Evolutionary conservation across 1,284 basidiomycete species (phyloP).

Genomic region (Marasmius tenuissimus): DNA sequence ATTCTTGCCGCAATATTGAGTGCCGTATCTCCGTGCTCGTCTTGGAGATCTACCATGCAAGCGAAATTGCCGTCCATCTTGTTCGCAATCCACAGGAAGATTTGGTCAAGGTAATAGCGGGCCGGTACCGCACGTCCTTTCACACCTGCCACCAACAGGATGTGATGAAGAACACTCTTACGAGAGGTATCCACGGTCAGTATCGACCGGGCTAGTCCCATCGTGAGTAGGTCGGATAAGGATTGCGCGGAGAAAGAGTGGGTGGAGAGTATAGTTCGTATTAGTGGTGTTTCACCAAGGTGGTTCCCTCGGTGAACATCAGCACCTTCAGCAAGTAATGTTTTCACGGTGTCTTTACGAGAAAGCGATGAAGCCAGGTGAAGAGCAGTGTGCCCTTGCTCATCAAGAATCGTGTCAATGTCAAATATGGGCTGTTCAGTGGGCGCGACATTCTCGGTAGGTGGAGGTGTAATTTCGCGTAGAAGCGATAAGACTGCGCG

Average conservation of each 20-base stretch:
- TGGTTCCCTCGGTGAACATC: slow-evolving; percentile 91
- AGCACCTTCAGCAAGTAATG: slow-evolving; percentile 72
- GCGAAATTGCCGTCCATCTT: slow-evolving; percentile 73
- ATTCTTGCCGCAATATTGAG: slow-evolving; percentile 94
- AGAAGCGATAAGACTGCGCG: slow-evolving; percentile 59
- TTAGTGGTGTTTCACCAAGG: slow-evolving; percentile 92
- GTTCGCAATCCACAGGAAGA: slow-evolving; percentile 83
- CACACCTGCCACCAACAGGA: slow-evolving; percentile 88
- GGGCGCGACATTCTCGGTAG: slow-evolving; percentile 28
- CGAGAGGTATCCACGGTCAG: slow-evolving; percentile 90
- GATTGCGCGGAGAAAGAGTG: slow-evolving; percentile 82
- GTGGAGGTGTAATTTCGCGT: slow-evolving; percentile 58
- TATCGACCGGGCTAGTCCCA: slow-evolving; percentile 69
- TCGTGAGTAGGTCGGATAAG: slow-evolving; percentile 67
- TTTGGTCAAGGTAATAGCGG: slow-evolving; percentile 89
- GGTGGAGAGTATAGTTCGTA: slow-evolving; percentile 89
- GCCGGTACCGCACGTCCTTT: slow-evolving; percentile 85
- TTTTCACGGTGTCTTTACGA: slow-evolving; percentile 64
- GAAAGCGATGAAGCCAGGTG: slow-evolving; percentile 93
- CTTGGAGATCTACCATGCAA: slow-evolving; percentile 88
- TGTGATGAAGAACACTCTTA: slow-evolving; percentile 93
- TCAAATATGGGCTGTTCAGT: slow-evolving; percentile 44
- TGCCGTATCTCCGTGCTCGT: slow-evolving; percentile 95
- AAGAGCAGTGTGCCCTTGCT: slow-evolving; percentile 92
- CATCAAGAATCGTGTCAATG: slow-evolving; percentile 84